phyloP scores from a whole-genome alignment of 352 stramenopile species.

The Lagenidium giganteum region DNA sequence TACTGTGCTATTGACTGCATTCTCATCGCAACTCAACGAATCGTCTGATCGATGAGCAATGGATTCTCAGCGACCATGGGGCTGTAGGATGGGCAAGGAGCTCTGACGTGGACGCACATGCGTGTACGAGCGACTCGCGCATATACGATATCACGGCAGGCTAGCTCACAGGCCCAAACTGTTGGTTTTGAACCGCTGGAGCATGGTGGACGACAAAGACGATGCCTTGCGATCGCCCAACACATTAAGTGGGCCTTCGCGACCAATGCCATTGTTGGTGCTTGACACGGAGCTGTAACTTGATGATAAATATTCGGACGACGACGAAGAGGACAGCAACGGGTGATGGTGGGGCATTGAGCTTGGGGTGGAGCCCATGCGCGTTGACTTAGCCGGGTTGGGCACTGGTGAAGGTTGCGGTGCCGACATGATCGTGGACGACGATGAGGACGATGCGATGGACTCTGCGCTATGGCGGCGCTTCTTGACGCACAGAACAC shows the following conservation, averaged over 20 bases:
- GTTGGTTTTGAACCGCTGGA: conserved; percentile 57
- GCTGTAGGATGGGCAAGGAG: too few species aligned
- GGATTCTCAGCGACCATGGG: too few species aligned
- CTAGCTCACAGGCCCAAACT: too few species aligned
- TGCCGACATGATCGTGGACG: conserved; percentile 9
- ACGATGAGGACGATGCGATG: conserved; percentile 9
- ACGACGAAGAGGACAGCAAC: conserved; percentile 27
- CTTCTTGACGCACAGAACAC: conserved; percentile 42
- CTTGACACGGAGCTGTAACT: conserved; percentile 29
- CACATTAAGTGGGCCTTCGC: too few species aligned
- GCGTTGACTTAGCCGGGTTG: not conserved
- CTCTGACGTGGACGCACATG: too few species aligned
- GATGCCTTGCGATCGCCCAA: conserved; percentile 47
- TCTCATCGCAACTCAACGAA: too few species aligned
- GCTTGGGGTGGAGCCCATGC: conserved; percentile 3
- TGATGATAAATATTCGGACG: conserved; percentile 38
- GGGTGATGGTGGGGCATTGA: not conserved
- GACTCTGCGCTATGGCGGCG: conserved; percentile 50
- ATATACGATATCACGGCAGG: too few species aligned
- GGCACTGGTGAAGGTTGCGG: conserved; percentile 1
- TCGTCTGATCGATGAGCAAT: too few species aligned
- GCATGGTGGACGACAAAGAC: conserved; percentile 40
- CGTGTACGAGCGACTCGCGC: too few species aligned
- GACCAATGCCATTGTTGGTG: conserved; percentile 11
- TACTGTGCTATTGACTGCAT: too few species aligned